Evolutionary conservation across 805 yeast species (phyloP).

Genomic region (Metschnikowia kunwiensis): DNA sequence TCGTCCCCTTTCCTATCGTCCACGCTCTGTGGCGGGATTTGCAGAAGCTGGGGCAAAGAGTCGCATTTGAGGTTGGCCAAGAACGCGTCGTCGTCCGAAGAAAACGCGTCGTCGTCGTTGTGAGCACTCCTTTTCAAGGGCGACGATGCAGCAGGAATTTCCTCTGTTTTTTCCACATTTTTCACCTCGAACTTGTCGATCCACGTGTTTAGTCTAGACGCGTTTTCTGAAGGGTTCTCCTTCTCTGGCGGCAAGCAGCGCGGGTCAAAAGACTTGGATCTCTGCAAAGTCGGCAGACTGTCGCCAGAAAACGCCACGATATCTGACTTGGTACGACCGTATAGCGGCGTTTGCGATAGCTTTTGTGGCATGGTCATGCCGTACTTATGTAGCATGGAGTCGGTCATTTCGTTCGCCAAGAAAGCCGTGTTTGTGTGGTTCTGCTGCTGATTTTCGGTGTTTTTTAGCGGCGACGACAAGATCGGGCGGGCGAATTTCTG

Average conservation of each 20-base stretch:
- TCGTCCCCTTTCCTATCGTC: background rate
- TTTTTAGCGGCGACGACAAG: slow-evolving; percentile 45
- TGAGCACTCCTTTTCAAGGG: background rate
- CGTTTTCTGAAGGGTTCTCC: slow-evolving; percentile 13
- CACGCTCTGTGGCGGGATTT: background rate
- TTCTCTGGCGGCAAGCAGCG: slow-evolving; percentile 5
- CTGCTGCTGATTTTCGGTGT: slow-evolving; percentile 9
- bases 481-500: slow-evolving; percentile 15
- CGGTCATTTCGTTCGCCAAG: slow-evolving; percentile 32
- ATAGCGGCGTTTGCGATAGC: slow-evolving; percentile 31
- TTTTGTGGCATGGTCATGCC: slow-evolving; percentile 35
- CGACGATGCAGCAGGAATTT: background rate
- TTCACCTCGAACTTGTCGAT: slow-evolving; percentile 28
- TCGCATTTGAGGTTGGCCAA: slow-evolving; percentile 14
- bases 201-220: slow-evolving; percentile 25
- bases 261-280: slow-evolving; percentile 38
- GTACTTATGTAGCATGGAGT: slow-evolving; percentile 41
- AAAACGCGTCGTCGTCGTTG: slow-evolving; percentile 10
- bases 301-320: slow-evolving; percentile 17
- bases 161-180: background rate
- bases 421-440: slow-evolving; percentile 15
- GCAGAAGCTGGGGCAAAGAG: slow-evolving; percentile 8
- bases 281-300: slow-evolving; percentile 32
- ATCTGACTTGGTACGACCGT: slow-evolving; percentile 36
- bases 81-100: slow-evolving; percentile 28